phyloP scores from a whole-genome alignment of 2,329 filamentous ascomycete species.

The Hymenoscyphus infarciens region DNA sequence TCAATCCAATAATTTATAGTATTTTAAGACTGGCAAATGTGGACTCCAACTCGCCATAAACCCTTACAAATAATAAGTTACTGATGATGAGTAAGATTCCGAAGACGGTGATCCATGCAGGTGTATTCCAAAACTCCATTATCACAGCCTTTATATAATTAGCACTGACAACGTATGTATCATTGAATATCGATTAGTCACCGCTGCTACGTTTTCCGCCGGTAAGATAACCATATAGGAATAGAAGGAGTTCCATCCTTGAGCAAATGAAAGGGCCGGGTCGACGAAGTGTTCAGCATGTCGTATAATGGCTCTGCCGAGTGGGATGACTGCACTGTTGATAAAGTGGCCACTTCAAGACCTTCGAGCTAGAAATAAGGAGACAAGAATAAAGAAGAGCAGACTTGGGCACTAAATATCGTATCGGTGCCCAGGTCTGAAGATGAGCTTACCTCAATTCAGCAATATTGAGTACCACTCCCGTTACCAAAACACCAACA shows the following conservation, averaged over 20 bases:
- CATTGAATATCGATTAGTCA: slow-evolving; percentile 22
- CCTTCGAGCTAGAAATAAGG: not conserved
- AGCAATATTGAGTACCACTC: slow-evolving; percentile 49
- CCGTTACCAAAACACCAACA: slow-evolving; percentile 47
- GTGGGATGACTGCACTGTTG: slow-evolving; percentile 41
- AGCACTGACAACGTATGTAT: too few relatives aligned
- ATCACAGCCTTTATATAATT: slow-evolving; percentile 40
- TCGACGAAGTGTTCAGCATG: slow-evolving; percentile 39
- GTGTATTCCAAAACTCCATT: slow-evolving; percentile 59
- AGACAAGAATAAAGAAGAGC: not conserved
- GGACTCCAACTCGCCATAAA: slow-evolving; percentile 53
- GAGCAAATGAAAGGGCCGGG: slow-evolving; percentile 35
- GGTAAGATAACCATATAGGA: slow-evolving; percentile 30
- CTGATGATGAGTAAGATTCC: slow-evolving; percentile 36
- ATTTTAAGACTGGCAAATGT: slow-evolving; percentile 48
- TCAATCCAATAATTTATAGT: slow-evolving; percentile 59
- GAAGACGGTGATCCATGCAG: slow-evolving; percentile 41
- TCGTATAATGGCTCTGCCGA: slow-evolving; percentile 41
- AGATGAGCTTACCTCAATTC: slow-evolving; percentile 43
- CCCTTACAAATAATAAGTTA: slow-evolving; percentile 39
- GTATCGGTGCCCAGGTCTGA: too few relatives aligned
- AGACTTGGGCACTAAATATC: too few relatives aligned
- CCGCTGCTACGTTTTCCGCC: slow-evolving; percentile 59
- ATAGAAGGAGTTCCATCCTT: slow-evolving; percentile 35
- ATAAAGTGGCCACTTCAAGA: too few relatives aligned